phyloP scores from a whole-genome alignment of 192 early-diverging fungal species.

The Entrophospora sp. region DNA sequence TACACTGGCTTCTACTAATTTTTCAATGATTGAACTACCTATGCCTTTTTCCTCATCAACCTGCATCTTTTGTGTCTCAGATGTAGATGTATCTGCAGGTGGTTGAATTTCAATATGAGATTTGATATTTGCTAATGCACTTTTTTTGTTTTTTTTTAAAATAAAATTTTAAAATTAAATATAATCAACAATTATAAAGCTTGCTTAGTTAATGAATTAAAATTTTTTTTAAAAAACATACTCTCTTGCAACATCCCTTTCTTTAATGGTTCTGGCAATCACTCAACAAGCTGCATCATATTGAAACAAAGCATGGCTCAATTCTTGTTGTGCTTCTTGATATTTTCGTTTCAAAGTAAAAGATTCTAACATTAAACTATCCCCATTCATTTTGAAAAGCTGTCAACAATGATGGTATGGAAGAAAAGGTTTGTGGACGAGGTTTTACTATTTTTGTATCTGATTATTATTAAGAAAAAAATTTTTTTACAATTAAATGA shows the following conservation, averaged over 20 bases:
- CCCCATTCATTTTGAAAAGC: too few species aligned
- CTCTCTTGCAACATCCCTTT: slow-evolving; percentile 84
- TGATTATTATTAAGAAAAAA: too few species aligned
- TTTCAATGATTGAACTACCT: slow-evolving; percentile 37
- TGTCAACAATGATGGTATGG: too few species aligned
- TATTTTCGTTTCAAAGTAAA: slow-evolving; percentile 88
- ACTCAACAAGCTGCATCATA: slow-evolving; percentile 94
- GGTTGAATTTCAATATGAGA: slow-evolving; percentile 46
- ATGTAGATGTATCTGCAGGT: slow-evolving; percentile 20
- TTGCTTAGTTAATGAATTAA: background rate
- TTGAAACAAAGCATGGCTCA: slow-evolving; percentile 90
- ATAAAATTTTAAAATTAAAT: slow-evolving; percentile 23
- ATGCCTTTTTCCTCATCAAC: slow-evolving; percentile 36
- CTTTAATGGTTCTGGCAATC: slow-evolving; percentile 82
- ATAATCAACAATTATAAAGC: background rate
- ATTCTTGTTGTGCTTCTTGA: slow-evolving; percentile 81
- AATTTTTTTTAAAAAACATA: slow-evolving; percentile 20
- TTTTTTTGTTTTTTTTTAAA: too few species aligned
- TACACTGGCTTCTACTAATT: slow-evolving; percentile 42
- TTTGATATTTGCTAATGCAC: slow-evolving; percentile 51
- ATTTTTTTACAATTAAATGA: too few species aligned
- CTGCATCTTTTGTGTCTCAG: slow-evolving; percentile 39
- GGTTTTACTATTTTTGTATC: too few species aligned
- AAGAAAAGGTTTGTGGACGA: too few species aligned
- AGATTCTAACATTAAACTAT: slow-evolving; percentile 91